Conservation (phyloP, 208 protist species). For the Leishmania gerbilli region DNA sequence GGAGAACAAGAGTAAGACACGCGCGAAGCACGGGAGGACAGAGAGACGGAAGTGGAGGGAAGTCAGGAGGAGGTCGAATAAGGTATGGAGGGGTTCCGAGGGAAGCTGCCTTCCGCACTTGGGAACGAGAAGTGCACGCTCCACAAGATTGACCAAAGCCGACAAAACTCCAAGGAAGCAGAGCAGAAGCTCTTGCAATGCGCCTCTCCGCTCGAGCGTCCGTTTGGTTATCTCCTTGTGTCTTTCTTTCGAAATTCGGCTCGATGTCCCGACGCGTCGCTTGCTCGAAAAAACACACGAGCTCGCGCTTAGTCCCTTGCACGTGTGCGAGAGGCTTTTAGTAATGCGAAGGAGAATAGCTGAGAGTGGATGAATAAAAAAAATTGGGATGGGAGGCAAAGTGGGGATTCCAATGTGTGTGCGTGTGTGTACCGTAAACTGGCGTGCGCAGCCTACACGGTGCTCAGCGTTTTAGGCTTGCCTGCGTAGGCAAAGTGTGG, state of each 20-base stretch:
- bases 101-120: background rate
- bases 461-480: background rate
- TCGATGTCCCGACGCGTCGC: background rate
- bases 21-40: background rate
- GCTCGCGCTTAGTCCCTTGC: background rate
- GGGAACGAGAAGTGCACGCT: background rate
- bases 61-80: background rate
- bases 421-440: background rate
- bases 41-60: background rate
- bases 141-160: background rate
- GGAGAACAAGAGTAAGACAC: background rate
- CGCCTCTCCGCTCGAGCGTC: background rate
- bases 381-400: background rate
- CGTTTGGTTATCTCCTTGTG: background rate
- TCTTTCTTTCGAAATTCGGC: background rate
- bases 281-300: background rate
- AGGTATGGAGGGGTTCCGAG: background rate
- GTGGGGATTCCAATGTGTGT: background rate
- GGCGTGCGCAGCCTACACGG: background rate
- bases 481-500: background rate
- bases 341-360: background rate
- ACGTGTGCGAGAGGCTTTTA: background rate
- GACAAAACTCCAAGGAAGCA: background rate
- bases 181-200: background rate
- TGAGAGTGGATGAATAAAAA: background rate